phyloP scores from a whole-genome alignment of 257 asterid species.

The Hygrophila difformis region DNA sequence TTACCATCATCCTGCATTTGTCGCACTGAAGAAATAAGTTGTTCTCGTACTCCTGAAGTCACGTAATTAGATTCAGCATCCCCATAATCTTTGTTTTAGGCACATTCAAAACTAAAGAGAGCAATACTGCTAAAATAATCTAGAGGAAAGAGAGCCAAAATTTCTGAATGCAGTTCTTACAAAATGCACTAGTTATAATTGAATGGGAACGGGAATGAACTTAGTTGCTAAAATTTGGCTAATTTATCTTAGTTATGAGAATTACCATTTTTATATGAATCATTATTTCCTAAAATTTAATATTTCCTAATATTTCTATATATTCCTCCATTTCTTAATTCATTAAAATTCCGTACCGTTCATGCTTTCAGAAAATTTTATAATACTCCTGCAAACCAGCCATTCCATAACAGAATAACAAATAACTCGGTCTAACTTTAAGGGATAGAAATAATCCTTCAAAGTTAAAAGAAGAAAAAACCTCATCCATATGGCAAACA shows the following conservation, averaged over 20 bases:
- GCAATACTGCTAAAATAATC: background rate
- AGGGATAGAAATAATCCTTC: slow-evolving; percentile 3
- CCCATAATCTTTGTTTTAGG: background rate
- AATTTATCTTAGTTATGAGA: no score
- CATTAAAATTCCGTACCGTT: no score
- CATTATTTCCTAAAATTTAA: no score
- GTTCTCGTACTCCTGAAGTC: slow-evolving; percentile 88
- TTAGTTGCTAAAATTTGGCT: no score
- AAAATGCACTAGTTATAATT: no score
- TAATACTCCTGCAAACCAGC: no score
- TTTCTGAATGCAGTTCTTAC: slow-evolving; percentile 4
- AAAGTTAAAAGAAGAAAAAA: slow-evolving; percentile 20
- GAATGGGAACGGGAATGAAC: no score
- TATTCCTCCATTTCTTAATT: no score
- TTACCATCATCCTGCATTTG: slow-evolving; percentile 99
- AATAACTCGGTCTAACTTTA: slow-evolving; percentile 14
- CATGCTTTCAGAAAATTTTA: no score
- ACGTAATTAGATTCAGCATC: slow-evolving; percentile 20
- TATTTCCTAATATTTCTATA: no score
- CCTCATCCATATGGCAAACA: slow-evolving; percentile 99
- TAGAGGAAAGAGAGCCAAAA: slow-evolving; percentile 10
- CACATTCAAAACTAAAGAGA: slow-evolving; percentile 8
- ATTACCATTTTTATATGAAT: no score
- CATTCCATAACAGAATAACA: slow-evolving; percentile 14
- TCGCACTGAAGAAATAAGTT: slow-evolving; percentile 98